A percentile compares a stretch with the other conserved stretches of the same genome.
Evolutionary conservation across 2,329 filamentous ascomycete genomes (phyloP).

Genomic region (Rhynchosporium secalis): DNA sequence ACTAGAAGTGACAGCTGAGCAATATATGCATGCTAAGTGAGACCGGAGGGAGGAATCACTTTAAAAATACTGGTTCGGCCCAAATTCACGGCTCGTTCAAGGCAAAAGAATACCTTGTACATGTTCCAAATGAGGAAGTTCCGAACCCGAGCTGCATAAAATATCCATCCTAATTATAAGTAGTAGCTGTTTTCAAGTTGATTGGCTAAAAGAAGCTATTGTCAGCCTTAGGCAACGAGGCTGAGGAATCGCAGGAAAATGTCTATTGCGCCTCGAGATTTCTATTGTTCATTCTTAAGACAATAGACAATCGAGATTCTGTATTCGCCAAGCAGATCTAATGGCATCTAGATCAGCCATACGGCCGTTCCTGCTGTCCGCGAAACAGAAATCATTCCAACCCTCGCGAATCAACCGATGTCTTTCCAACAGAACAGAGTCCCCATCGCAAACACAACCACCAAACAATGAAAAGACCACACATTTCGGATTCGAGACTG

Average conservation of each 20-base stretch:
- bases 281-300: neutral
- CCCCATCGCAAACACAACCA: slow-evolving; percentile 24
- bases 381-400: slow-evolving; percentile 24
- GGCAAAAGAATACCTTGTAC: neutral
- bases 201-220: neutral
- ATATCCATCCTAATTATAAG: neutral
- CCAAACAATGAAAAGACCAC: slow-evolving; percentile 38
- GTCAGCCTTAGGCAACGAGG: slow-evolving; percentile 18
- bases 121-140: neutral
- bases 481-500: slow-evolving; percentile 41
- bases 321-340: neutral
- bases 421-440: slow-evolving; percentile 28
- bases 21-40: neutral
- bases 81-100: neutral
- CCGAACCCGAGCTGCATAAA: neutral
- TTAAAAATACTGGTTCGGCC: neutral
- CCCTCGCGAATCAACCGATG: slow-evolving; percentile 20
- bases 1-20: neutral
- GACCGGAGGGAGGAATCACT: too few relatives aligned
- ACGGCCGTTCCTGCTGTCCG: slow-evolving; percentile 29
- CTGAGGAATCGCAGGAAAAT: slow-evolving; percentile 7
- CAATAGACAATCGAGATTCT: neutral
- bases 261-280: neutral
- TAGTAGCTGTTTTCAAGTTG: neutral
- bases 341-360: slow-evolving; percentile 35